Conservation (phyloP, 2,329 filamentous ascomycete species). For the Pseudogymnoascus sp. region DNA sequence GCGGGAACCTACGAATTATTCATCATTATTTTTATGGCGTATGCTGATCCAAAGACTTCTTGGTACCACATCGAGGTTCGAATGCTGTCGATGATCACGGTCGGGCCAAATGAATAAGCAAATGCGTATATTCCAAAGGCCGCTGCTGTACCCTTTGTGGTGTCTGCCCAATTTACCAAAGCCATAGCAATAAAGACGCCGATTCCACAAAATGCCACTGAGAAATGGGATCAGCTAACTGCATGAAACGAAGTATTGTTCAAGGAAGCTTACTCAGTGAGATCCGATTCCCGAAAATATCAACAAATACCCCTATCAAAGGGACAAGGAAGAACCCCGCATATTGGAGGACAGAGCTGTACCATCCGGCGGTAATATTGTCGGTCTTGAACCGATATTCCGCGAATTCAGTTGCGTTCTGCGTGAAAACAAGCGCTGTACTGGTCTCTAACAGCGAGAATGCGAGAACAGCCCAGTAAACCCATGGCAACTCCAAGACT, state of each 20-base stretch:
- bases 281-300: constrained; percentile 47
- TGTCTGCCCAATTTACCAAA: constrained; percentile 45
- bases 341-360: constrained; percentile 49
- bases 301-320: constrained; percentile 47
- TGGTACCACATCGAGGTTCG: constrained; percentile 53
- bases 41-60: constrained; percentile 52
- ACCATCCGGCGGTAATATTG: constrained; percentile 52
- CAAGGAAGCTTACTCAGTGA: constrained; percentile 31
- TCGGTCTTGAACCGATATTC: constrained; percentile 51
- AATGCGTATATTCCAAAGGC: constrained; percentile 54
- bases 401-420: constrained; percentile 54
- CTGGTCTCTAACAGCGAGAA: constrained; percentile 54
- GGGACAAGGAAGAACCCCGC: constrained; percentile 52
- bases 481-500: constrained; percentile 51
- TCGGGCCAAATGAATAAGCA: constrained; percentile 47
- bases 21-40: constrained; percentile 52
- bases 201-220: constrained; percentile 37
- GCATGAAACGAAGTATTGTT: neutral
- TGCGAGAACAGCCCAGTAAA: constrained; percentile 47
- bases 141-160: constrained; percentile 45
- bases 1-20: constrained; percentile 42
- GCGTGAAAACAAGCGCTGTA: constrained; percentile 45
- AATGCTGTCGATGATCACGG: constrained; percentile 52
- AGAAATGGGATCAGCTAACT: neutral
- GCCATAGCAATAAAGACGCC: constrained; percentile 48